These are phyloP conservation scores for Candida arabinofermentans DNA, from an alignment of 805 yeast genomes.

Conservation along the genomic window DNA sequence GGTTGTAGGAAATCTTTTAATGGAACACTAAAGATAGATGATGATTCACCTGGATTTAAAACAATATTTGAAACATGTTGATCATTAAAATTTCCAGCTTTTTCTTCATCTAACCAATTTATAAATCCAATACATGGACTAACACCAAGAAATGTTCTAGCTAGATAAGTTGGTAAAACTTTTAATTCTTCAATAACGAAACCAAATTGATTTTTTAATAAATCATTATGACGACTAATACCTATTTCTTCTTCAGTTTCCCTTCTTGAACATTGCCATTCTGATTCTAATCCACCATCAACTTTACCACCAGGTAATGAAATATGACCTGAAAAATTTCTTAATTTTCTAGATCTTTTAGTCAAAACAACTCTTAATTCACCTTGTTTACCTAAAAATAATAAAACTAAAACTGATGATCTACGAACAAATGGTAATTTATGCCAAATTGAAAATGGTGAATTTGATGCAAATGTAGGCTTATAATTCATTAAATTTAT, in stretches of 20 bases:
- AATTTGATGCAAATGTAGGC: slow-evolving; percentile 32
- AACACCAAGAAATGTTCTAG: slow-evolving; percentile 79
- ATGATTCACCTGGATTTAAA: slow-evolving; percentile 74
- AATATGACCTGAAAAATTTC: slow-evolving; percentile 82
- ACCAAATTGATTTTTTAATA: slow-evolving; percentile 42
- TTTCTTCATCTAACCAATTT: slow-evolving; percentile 34
- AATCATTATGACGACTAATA: slow-evolving; percentile 44
- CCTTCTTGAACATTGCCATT: slow-evolving; percentile 71
- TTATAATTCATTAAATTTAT: slow-evolving; percentile 32
- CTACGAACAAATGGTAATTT: slow-evolving; percentile 61
- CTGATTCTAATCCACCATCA: slow-evolving; percentile 60
- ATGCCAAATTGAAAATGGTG: slow-evolving; percentile 52
- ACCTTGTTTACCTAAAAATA: slow-evolving; percentile 68
- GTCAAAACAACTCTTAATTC: slow-evolving; percentile 79
- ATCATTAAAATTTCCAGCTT: slow-evolving; percentile 23
- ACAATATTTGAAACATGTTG: slow-evolving; percentile 34
- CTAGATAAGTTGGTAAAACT: slow-evolving; percentile 72
- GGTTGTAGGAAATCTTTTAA: slow-evolving; percentile 51
- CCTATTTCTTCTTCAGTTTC: slow-evolving; percentile 91
- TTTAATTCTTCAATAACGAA: slow-evolving; percentile 57
- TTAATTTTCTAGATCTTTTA: slow-evolving; percentile 63
- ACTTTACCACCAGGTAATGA: slow-evolving; percentile 95
- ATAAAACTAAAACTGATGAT: slow-evolving; percentile 72
- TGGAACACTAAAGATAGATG: slow-evolving; percentile 69
- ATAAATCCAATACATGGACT: slow-evolving; percentile 74